Conservation (phyloP, 768 basidiomycete genomes). For the Lentinula guzmanii region DNA sequence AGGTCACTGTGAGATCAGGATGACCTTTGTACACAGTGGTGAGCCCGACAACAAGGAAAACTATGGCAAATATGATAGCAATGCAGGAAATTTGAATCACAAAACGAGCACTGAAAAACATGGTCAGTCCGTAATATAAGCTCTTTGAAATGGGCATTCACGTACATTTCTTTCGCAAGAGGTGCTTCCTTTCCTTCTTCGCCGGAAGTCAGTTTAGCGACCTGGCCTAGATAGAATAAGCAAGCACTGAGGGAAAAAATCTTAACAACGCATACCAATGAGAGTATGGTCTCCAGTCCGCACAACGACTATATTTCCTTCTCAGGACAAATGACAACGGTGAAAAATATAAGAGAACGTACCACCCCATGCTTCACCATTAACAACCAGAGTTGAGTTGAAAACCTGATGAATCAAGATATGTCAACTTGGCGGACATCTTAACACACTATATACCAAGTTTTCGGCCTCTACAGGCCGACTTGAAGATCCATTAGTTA, state of each 20-base stretch:
- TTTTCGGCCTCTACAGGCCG: constrained; percentile 64
- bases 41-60: constrained; percentile 63
- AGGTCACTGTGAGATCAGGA: constrained; percentile 50
- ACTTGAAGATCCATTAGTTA: constrained; percentile 36
- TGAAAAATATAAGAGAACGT: constrained; percentile 17
- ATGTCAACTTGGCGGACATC: neutral
- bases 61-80: constrained; percentile 53
- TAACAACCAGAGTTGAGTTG: constrained; percentile 63
- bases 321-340: neutral
- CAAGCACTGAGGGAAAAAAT: neutral
- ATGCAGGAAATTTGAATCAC: constrained; percentile 58
- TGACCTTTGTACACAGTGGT: constrained; percentile 62
- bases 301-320: constrained; percentile 42
- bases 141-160: neutral
- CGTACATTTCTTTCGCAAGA: constrained; percentile 61
- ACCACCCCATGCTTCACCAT: constrained; percentile 70
- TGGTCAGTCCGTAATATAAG: constrained; percentile 3
- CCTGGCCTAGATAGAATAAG: constrained; percentile 43
- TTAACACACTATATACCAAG: constrained; percentile 29
- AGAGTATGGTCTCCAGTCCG: constrained; percentile 63
- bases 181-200: constrained; percentile 62
- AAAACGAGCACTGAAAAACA: constrained; percentile 41
- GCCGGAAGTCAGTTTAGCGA: constrained; percentile 58
- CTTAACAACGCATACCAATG: constrained; percentile 36
- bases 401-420: constrained; percentile 39